Conservation (phyloP, 2,329 filamentous ascomycete species). For the Exophiala phaeomuriformis region DNA sequence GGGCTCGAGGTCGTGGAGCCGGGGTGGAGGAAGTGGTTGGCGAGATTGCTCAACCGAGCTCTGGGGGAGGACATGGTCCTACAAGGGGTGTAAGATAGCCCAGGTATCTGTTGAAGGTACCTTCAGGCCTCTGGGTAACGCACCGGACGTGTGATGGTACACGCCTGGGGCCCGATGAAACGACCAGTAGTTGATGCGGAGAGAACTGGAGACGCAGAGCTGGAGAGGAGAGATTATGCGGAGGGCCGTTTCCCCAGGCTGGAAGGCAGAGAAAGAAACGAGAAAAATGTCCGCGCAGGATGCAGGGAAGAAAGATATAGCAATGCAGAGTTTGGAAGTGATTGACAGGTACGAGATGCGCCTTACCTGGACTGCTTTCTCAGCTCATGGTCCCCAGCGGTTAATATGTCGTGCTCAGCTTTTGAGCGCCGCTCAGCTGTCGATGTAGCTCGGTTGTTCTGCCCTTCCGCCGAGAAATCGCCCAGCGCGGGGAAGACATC, state of each 20-base stretch:
- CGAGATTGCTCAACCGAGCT: constrained; percentile 54
- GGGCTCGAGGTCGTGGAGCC: constrained; percentile 22
- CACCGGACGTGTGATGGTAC: not conserved
- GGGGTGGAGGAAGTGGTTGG: constrained; percentile 35
- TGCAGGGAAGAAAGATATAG: too few relatives aligned
- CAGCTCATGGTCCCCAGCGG: too few relatives aligned
- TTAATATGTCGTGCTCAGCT: not conserved
- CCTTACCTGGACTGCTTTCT: too few relatives aligned
- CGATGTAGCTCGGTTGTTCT: not conserved
- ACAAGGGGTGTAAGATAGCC: not conserved
- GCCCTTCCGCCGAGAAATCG: not conserved
- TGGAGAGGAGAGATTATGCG: not conserved
- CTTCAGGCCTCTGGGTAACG: too few relatives aligned
- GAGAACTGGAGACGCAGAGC: not conserved
- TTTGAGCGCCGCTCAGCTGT: not conserved
- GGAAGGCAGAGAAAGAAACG: too few relatives aligned
- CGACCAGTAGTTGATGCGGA: not conserved
- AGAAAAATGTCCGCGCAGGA: too few relatives aligned
- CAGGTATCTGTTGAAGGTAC: too few relatives aligned
- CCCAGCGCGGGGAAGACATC: not conserved
- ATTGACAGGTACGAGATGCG: too few relatives aligned
- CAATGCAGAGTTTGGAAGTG: too few relatives aligned
- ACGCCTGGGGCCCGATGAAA: not conserved
- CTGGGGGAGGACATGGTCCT: constrained; percentile 55
- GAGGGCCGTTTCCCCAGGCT: not conserved